Conservation (phyloP, 768 basidiomycete species). For the Cantharellus anzutake region DNA sequence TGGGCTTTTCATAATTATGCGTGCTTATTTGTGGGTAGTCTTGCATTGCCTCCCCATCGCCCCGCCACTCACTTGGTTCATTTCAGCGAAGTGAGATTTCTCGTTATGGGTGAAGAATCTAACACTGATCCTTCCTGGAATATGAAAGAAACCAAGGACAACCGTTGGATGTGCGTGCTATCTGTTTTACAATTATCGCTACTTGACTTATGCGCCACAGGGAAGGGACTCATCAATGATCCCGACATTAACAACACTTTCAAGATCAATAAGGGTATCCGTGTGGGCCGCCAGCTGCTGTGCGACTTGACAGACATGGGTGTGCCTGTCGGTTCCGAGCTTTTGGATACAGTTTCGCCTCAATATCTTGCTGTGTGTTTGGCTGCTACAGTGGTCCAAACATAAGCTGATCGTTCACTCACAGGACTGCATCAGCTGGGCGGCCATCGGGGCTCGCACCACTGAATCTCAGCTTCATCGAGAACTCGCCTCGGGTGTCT, state of each 20-base stretch:
- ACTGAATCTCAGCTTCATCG: constrained; percentile 96
- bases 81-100: not conserved
- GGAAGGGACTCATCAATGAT: constrained; percentile 66
- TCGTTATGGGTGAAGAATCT: not conserved
- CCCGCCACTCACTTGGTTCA: not conserved
- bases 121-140: no score
- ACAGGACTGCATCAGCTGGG: constrained; percentile 55
- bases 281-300: constrained; percentile 70
- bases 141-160: constrained; percentile 73
- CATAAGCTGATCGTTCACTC: not conserved
- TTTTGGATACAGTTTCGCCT: constrained; percentile 71
- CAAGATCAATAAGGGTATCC: constrained; percentile 93
- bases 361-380: constrained; percentile 53
- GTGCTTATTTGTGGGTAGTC: constrained; percentile 76
- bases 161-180: constrained; percentile 58
- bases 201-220: constrained; percentile 15
- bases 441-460: constrained; percentile 91
- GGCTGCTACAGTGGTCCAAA: no score
- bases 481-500: constrained; percentile 87
- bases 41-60: not conserved
- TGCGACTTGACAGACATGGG: constrained; percentile 81
- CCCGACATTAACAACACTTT: constrained; percentile 90
- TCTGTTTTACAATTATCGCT: not conserved
- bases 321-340: constrained; percentile 84
- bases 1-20: constrained; percentile 81